Conservation (phyloP, 352 stramenopile genomes). For the Pythium chondricola region DNA sequence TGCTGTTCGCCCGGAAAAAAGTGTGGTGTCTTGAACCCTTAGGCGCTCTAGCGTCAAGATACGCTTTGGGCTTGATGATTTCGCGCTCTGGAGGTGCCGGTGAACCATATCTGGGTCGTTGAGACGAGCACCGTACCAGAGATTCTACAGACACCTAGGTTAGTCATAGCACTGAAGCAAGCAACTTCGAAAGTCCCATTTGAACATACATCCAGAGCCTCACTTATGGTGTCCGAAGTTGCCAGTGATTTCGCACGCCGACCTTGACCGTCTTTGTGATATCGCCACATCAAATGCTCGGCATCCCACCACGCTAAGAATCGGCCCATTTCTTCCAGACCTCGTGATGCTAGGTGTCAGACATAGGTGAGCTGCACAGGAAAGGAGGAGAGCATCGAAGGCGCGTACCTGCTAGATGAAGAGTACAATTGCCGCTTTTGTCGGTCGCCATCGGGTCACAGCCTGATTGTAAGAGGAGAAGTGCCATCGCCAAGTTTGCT, state of each 20-base stretch:
- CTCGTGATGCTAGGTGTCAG: conserved; percentile 9
- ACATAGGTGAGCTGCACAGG: background rate
- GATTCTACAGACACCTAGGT: conserved; percentile 6
- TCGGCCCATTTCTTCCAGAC: conserved; percentile 20
- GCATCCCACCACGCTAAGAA: conserved; percentile 53
- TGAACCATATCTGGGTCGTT: too few relatives aligned
- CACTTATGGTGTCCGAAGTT: conserved; percentile 18
- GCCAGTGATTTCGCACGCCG: conserved; percentile 31
- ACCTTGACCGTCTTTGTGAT: conserved; percentile 26
- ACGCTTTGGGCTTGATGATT: too few relatives aligned
- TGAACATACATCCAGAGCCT: conserved; percentile 30
- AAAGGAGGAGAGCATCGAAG: background rate
- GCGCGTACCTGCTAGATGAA: conserved; percentile 44
- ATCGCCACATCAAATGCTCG: conserved; percentile 22
- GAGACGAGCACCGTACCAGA: conserved; percentile 9
- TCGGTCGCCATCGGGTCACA: conserved; percentile 30
- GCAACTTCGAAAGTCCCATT: too few relatives aligned
- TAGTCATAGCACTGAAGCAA: background rate
- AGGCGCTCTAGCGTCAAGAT: too few relatives aligned
- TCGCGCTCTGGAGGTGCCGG: too few relatives aligned
- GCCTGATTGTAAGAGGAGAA: conserved; percentile 22
- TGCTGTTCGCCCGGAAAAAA: conserved; percentile 25
- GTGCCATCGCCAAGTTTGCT: conserved; percentile 18
- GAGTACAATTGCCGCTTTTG: conserved; percentile 26
- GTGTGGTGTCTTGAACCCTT: conserved; percentile 24